These are phyloP conservation scores for Simplicillium aogashimaense DNA, from an alignment of 2,329 filamentous ascomycete genomes.

Conservation along the genomic window DNA sequence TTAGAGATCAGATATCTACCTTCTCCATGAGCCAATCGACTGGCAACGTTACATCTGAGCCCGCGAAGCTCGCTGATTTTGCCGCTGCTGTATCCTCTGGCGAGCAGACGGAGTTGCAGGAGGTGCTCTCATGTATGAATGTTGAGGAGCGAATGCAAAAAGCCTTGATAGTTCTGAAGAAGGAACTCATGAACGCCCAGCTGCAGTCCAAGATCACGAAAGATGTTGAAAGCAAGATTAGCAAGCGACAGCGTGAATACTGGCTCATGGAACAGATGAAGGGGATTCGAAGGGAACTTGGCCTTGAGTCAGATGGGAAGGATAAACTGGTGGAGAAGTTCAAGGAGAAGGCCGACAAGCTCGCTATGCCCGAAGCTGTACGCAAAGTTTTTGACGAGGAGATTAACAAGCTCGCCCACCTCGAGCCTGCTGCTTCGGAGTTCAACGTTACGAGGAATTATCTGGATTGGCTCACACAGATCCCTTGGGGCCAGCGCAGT, in stretches of 20 bases:
- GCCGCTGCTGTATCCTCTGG: constrained; percentile 94
- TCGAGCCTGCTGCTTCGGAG: constrained; percentile 92
- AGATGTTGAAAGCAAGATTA: constrained; percentile 95
- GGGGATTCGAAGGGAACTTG: constrained; percentile 88
- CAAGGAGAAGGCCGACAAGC: constrained; percentile 84
- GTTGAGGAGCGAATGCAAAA: constrained; percentile 90
- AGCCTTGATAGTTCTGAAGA: constrained; percentile 85
- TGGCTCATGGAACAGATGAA: constrained; percentile 99
- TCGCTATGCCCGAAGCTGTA: constrained; percentile 94
- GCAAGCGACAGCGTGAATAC: constrained; percentile 94
- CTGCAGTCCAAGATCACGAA: constrained; percentile 95
- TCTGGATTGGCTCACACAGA: constrained; percentile 95
- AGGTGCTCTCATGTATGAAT: constrained; percentile 79
- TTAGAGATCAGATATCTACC: constrained; percentile 93
- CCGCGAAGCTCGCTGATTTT: constrained; percentile 91
- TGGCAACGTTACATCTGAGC: constrained; percentile 90
- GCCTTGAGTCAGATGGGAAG: constrained; percentile 95
- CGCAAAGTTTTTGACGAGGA: constrained; percentile 98
- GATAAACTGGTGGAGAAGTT: constrained; percentile 97
- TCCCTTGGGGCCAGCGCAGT: constrained; percentile 92
- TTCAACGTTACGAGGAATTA: constrained; percentile 99
- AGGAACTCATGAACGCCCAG: constrained; percentile 96
- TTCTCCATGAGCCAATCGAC: constrained; percentile 94
- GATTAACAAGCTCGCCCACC: constrained; percentile 88
- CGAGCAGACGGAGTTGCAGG: constrained; percentile 84